Evolutionary conservation across 306 rosid genomes (phyloP), one percentile per base, ranked within the genome.

Genomic region (Vicia villosa): DNA sequence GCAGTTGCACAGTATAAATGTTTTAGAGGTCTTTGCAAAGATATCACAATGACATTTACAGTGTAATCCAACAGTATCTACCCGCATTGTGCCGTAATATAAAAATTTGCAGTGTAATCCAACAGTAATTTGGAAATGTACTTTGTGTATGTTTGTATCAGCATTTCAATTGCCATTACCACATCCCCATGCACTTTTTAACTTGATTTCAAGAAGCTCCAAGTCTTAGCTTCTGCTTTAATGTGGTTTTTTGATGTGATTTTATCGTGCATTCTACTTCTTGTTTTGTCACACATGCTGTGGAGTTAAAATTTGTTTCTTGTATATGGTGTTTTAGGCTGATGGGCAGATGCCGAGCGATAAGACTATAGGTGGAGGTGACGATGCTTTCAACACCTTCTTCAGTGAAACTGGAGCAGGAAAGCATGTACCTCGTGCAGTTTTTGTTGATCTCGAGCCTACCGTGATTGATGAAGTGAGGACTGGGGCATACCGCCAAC

Each of bases 331-430:
- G 21, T 19, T 21, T 26, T 74, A 87, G 93, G 80, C 91, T 57
- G 91, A 89, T 87, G 96, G 96, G n/a, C 87, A 85, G 78, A 89
- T 89, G 96, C 89, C 89, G 0, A 79, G 96, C 41, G 84, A 81
- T 47, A 81, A 67, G 75, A 76, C 79, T 0, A 40, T 76, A 8
- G 79, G 84, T 0, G 81, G 86, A 85, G 96, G 93, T 0, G 89
- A 87, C 22, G 96, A 90, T 77, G 91, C 96, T 42, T 90, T 90
- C 82, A 90, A 90, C 84, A 90, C 93, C 60, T 90, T 90, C 59
- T 90, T 90, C 74, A 90, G 93, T 17, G 96, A 90, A 83, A 90
- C 96, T 5, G 96, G 96, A 72, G 82, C 93, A 1, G 93, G 96
- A 14, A 90, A 90, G 84, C 96, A 90, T 1, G 96, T 90, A 0